These are phyloP conservation scores for Podaxis sp. DNA, from an alignment of 768 basidiomycete species.

Conservation along the genomic window DNA sequence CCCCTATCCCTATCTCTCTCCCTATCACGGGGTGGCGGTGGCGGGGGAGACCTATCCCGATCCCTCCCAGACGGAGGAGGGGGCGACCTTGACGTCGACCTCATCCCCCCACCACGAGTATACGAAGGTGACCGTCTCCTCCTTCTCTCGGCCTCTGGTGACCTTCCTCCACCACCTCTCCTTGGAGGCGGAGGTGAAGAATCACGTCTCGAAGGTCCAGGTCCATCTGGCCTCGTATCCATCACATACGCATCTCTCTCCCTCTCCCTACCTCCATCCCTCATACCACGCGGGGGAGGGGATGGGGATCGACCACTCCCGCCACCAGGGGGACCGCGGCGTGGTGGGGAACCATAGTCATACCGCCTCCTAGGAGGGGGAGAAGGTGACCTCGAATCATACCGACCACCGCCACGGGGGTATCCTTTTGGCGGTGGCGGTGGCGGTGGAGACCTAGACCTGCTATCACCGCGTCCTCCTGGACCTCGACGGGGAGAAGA, in stretches of 20 bases:
- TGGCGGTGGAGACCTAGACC: slow-evolving; percentile 17
- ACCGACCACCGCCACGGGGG: neutral
- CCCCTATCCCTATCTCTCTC: slow-evolving; percentile 16
- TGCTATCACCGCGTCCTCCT: slow-evolving; percentile 8
- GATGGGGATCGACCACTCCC: slow-evolving; percentile 6
- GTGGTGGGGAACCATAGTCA: slow-evolving; percentile 11
- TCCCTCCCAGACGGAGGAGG: slow-evolving; percentile 19
- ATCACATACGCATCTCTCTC: slow-evolving; percentile 8
- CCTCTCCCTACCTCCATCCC: neutral
- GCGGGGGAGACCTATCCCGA: slow-evolving; percentile 17
- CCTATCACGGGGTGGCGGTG: slow-evolving; percentile 14
- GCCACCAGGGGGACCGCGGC: slow-evolving; percentile 1
- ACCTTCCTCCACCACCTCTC: neutral
- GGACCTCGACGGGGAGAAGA: slow-evolving; percentile 8
- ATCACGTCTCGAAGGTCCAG: slow-evolving; percentile 12
- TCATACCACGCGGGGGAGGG: slow-evolving; percentile 11
- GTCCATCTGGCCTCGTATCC: slow-evolving; percentile 13
- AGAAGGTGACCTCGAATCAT: slow-evolving; percentile 6
- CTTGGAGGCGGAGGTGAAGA: slow-evolving; percentile 25
- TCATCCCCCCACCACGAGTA: slow-evolving; percentile 15
- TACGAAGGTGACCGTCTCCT: slow-evolving; percentile 11
- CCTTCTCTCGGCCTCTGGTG: slow-evolving; percentile 14
- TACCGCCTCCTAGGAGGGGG: slow-evolving; percentile 14
- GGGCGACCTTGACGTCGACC: slow-evolving; percentile 17
- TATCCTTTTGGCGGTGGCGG: neutral